These are phyloP conservation scores for Diplodia intermedia DNA, from an alignment of 2,329 filamentous ascomycete genomes.

Conservation along the genomic window DNA sequence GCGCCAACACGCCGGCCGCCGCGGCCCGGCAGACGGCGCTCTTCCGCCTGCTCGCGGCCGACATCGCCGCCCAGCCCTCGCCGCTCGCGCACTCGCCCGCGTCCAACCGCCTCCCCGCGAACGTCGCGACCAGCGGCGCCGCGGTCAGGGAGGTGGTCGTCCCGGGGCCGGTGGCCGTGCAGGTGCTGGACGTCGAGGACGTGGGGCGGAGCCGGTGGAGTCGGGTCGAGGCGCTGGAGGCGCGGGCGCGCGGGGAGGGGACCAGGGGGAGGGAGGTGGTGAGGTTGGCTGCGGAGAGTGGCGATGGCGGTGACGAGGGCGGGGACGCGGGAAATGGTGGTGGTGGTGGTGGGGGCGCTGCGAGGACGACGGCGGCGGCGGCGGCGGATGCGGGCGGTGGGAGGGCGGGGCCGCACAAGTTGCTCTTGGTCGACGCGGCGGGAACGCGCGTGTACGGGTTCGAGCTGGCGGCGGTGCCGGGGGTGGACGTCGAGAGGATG, in stretches of 20 bases:
- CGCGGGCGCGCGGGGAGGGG: constrained; percentile 73
- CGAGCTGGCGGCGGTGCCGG: constrained; percentile 61
- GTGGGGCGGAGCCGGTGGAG: constrained; percentile 81
- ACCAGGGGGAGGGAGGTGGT: constrained; percentile 82
- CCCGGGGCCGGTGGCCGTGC: constrained; percentile 70
- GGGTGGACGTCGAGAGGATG: constrained; percentile 75
- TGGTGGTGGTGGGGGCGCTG: constrained; percentile 32
- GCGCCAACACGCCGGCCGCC: constrained; percentile 66
- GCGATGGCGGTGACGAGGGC: constrained; percentile 36
- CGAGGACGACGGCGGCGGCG: constrained; percentile 8
- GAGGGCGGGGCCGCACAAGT: constrained; percentile 82
- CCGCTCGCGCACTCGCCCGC: constrained; percentile 55
- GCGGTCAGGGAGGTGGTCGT: constrained; percentile 65
- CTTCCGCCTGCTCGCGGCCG: constrained; percentile 78
- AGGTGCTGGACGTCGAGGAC: constrained; percentile 87
- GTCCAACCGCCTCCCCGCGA: constrained; percentile 60
- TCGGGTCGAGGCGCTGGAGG: constrained; percentile 82
- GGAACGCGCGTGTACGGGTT: constrained; percentile 77
- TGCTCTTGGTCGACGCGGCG: constrained; percentile 79
- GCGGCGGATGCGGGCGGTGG: constrained; percentile 48
- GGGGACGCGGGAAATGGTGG: too few relatives aligned
- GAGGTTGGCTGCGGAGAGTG: constrained; percentile 62
- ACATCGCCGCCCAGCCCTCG: constrained; percentile 73
- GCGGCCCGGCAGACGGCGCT: constrained; percentile 80
- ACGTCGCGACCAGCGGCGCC: constrained; percentile 58